These are phyloP conservation scores for Anthostomella pinea DNA, from an alignment of 2,329 filamentous ascomycete species.

Conservation along the genomic window DNA sequence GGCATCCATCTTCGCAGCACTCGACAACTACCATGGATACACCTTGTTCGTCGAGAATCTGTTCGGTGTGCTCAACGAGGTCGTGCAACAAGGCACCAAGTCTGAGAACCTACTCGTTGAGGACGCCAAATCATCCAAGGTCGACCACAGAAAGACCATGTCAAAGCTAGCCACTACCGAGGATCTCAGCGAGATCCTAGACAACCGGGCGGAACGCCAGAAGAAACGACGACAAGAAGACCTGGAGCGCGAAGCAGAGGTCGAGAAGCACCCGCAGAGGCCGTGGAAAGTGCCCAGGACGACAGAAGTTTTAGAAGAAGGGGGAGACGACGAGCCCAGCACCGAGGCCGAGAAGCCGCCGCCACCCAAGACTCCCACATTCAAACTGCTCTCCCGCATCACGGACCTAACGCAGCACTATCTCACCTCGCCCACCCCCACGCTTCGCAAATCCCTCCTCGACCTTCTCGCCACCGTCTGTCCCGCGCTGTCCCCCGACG, in stretches of 20 bases:
- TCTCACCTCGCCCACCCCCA: slow-evolving; percentile 78
- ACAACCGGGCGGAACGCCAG: slow-evolving; percentile 54
- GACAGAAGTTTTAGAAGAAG: slow-evolving; percentile 35
- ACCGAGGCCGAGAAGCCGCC: slow-evolving; percentile 47
- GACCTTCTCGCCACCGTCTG: slow-evolving; percentile 71
- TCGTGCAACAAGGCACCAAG: slow-evolving; percentile 78
- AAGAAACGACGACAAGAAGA: slow-evolving; percentile 29
- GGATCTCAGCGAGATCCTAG: slow-evolving; percentile 56
- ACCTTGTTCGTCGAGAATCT: slow-evolving; percentile 78
- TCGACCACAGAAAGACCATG: slow-evolving; percentile 42
- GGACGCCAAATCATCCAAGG: slow-evolving; percentile 32
- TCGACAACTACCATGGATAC: slow-evolving; percentile 97
- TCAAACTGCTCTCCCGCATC: slow-evolving; percentile 78
- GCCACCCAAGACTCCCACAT: slow-evolving; percentile 71
- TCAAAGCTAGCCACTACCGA: slow-evolving; percentile 36
- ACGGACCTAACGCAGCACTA: slow-evolving; percentile 84
- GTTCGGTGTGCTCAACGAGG: slow-evolving; percentile 76
- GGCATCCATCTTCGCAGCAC: slow-evolving; percentile 82
- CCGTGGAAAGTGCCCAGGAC: slow-evolving; percentile 35
- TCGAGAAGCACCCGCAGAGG: slow-evolving; percentile 31
- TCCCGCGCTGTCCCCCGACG: slow-evolving; percentile 68
- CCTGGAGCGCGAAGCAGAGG: slow-evolving; percentile 32
- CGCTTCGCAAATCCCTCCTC: slow-evolving; percentile 75
- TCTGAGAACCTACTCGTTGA: slow-evolving; percentile 49
- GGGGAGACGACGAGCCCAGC: slow-evolving; percentile 33